Percentiles rank a stretch among this genome's conserved stretches.
Conservation (phyloP, 2,329 filamentous ascomycete genomes). For the Penicillium occitanis region DNA sequence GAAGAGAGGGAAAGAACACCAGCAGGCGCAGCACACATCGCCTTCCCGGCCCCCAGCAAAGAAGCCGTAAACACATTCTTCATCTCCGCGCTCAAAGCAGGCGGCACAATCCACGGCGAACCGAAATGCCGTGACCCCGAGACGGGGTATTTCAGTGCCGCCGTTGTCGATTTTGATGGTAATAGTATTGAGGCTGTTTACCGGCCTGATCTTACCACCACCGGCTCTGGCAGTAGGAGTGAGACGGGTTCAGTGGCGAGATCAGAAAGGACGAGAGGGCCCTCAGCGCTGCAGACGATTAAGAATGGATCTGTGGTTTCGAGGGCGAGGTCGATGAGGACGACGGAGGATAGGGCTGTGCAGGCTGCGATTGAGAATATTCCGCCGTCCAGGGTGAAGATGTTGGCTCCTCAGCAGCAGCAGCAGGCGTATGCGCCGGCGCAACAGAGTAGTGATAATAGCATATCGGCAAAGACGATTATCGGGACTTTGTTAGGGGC, state of each 20-base stretch:
- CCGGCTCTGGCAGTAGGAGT: not conserved
- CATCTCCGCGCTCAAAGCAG: constrained; percentile 65
- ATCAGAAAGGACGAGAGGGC: constrained; percentile 28
- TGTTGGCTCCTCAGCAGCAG: constrained; percentile 24
- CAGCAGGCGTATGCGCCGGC: constrained; percentile 15
- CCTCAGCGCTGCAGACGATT: constrained; percentile 35
- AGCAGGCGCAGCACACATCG: constrained; percentile 59
- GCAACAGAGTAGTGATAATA: constrained; percentile 39
- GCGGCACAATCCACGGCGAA: constrained; percentile 58
- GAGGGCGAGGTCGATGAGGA: constrained; percentile 31
- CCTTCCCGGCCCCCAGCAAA: constrained; percentile 67
- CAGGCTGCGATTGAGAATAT: constrained; percentile 25
- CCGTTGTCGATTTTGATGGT: constrained; percentile 73
- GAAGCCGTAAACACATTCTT: constrained; percentile 71
- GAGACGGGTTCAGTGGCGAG: not conserved
- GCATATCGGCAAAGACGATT: constrained; percentile 59
- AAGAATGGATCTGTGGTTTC: constrained; percentile 43
- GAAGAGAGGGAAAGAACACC: constrained; percentile 38
- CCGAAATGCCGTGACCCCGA: constrained; percentile 55
- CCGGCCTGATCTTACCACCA: constrained; percentile 35
- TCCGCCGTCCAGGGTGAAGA: constrained; percentile 21
- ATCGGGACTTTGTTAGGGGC: constrained; percentile 76
- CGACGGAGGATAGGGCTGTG: constrained; percentile 29
- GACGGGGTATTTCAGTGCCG: constrained; percentile 61
- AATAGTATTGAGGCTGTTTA: constrained; percentile 81